Evolutionary conservation across 768 basidiomycete genomes (phyloP).

Genomic region (Trichaptum fuscoviolaceum): DNA sequence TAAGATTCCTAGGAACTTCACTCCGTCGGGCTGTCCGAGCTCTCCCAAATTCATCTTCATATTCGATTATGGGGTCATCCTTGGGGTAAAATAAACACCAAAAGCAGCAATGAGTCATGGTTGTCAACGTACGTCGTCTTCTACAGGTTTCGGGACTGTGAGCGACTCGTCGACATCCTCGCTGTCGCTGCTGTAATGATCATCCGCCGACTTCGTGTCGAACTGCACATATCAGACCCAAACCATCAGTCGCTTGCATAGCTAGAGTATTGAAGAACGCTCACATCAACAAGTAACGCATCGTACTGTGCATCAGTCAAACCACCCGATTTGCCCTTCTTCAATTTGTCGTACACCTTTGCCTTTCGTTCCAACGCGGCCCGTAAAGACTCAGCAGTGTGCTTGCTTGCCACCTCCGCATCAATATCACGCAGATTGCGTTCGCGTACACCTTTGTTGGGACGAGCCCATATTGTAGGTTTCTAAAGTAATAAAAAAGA

Average conservation of each 20-base stretch:
- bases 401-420: conserved; percentile 60
- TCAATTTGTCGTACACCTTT: conserved; percentile 72
- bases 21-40: conserved; percentile 61
- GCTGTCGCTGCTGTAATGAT: conserved; percentile 60
- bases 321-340: conserved; percentile 74
- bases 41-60: conserved; percentile 86
- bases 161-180: conserved; percentile 79
- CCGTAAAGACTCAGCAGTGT: conserved; percentile 67
- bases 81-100: conserved; percentile 20
- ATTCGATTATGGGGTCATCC: conserved; percentile 79
- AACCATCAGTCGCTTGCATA: conserved; percentile 4
- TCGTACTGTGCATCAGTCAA: conserved; percentile 72
- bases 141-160: conserved; percentile 45
- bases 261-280: conserved; percentile 23
- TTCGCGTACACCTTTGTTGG: conserved; percentile 66
- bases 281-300: conserved; percentile 69
- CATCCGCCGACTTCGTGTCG: conserved; percentile 47
- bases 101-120: not conserved
- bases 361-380: conserved; percentile 73
- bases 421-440: conserved; percentile 67
- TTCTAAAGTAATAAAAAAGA: conserved; percentile 37
- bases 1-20: conserved; percentile 68
- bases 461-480: conserved; percentile 68
- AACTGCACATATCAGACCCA: conserved; percentile 41
- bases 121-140: conserved; percentile 34